Evolutionary conservation across 2,329 filamentous ascomycete genomes (phyloP), one percentile per base, ranked within the genome.

Genomic region (Biscogniauxia mediterranea): DNA sequence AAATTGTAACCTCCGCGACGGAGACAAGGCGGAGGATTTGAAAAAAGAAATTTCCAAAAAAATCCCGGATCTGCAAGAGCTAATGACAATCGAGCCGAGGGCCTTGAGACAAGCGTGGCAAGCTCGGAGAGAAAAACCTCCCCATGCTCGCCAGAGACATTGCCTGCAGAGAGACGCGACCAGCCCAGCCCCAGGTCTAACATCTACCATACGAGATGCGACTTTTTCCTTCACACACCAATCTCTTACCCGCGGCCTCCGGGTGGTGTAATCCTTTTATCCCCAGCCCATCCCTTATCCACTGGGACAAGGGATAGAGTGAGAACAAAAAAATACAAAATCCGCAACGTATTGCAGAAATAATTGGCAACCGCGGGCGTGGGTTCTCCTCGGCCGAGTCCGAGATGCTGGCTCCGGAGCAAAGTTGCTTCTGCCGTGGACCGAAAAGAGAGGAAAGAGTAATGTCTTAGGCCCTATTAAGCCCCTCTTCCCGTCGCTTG

Each of bases 371-470:
- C 68, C 63, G 38, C 38, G 72, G 70, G 70, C 66, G 66, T 52
- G 70, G 73, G 68, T 74, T 77, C 77, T 80, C 77, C 79, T 80
- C 76, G 81, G 81, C 81, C 81, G 70, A 83, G 80, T 82, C 81
- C 81, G 77, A 80, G 80, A 80, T 70, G 81, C 81, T 83, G 81
- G 81, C 81, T 83, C 78, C 80, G 79, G 81, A 80, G 81, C 81
- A 82, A 81, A 81, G 79, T 81, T 70, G 74, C 77, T 71, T 76
- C 75, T 77, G 74, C 74, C 75, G 71, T 58, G 71, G 62, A 61
- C 56, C 52, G 59, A 57, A 59, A 54, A 61, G 62, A 61, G 61
- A 64, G 59, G 59, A 61, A 59, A 55, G 56, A 56, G 17, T 9
- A 19, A 26, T 5, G 25, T 54, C 23, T 52, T 52, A 9, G 17